Conservation (phyloP, 2,329 filamentous ascomycete species). For the Neonectria neomacrospora region DNA sequence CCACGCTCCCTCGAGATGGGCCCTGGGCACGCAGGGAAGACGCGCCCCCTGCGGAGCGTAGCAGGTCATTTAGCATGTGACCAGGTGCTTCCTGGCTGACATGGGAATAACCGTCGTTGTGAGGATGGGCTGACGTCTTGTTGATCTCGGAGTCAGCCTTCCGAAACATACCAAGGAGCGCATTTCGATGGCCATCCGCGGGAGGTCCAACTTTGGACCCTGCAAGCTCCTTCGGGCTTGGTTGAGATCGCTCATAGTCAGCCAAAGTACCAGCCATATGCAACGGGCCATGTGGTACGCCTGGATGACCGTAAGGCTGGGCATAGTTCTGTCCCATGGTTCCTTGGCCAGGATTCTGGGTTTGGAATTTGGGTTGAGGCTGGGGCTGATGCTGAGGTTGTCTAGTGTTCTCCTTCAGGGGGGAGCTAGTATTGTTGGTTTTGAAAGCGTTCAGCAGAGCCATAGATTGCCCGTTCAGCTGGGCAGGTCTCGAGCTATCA, state of each 20-base stretch:
- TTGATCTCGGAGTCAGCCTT: constrained; percentile 43
- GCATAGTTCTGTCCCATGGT: constrained; percentile 30
- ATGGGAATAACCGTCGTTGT: constrained; percentile 6
- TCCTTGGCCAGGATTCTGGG: constrained; percentile 16
- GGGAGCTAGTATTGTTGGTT: constrained; percentile 37
- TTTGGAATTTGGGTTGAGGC: constrained; percentile 3
- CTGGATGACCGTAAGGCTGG: constrained; percentile 26
- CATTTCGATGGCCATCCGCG: constrained; percentile 55
- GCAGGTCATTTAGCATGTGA: constrained; percentile 36
- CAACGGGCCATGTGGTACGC: constrained; percentile 19
- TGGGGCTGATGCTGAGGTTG: constrained; percentile 12
- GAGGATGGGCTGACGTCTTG: constrained; percentile 22
- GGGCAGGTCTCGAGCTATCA: constrained; percentile 35
- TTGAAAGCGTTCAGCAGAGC: constrained; percentile 60
- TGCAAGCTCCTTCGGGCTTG: constrained; percentile 44
- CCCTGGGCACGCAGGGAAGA: constrained; percentile 22
- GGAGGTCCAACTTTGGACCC: constrained; percentile 41
- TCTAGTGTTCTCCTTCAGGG: constrained; percentile 36
- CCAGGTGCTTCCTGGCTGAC: constrained; percentile 28
- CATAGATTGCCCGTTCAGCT: constrained; percentile 56
- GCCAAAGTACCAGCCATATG: constrained; percentile 20
- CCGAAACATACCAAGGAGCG: constrained; percentile 66
- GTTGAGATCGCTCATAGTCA: constrained; percentile 31
- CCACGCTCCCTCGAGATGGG: constrained; percentile 29
- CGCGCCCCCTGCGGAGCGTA: constrained; percentile 32